Base-by-base conservation (phyloP, 139 green algal species). In the Tetraselmis chui region DNA sequence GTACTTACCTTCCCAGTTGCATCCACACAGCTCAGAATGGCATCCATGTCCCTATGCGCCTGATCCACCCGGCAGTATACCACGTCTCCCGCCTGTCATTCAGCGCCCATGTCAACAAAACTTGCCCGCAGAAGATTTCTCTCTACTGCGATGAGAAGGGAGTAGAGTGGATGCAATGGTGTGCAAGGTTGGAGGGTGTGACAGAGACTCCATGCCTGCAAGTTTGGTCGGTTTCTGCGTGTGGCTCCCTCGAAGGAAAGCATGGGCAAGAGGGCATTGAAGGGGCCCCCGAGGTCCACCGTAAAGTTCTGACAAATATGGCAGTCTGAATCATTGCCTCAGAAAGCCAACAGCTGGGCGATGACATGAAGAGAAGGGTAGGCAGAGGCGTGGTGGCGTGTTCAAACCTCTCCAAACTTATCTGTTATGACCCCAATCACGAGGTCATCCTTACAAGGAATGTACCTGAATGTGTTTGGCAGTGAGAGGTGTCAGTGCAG, bases 171-270 rank as follows among this genome's bases (percentile, higher is more conserved):
- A n/a, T n/a, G n/a, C n/a, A n/a, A n/a, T n/a, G n/a, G n/a, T n/a
- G n/a, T n/a, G n/a, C n/a, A n/a, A n/a, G n/a, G n/a, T n/a, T n/a
- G n/a, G n/a, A n/a, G n/a, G n/a, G n/a, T n/a, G n/a, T n/a, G n/a
- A n/a, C n/a, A n/a, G n/a, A n/a, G n/a, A n/a, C n/a, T n/a, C n/a
- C 59, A 25, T 59, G 76, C 75, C 83, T 91, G 83, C 1, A 96
- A 79, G 58, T 91, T 90, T 31, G 94, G 94, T 1, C 92, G 85
- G 86, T 96, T 98, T 30, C 94, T 87, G 30, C 90, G 86, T 0
- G 93, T 97, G 58, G 91, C 94, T 1, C 91, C 91, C 76, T 97
- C 94, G 81, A 97, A 98, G 0, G 91, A 89, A 5, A 97, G 90
- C 76, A 93, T 87, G 0, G 92, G 92, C 76, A 98, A 86, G 32